Evolutionary conservation across 2,329 filamentous ascomycete species (phyloP), one percentile per base, ranked within the genome.

Genomic region (Sporothrix phasma): DNA sequence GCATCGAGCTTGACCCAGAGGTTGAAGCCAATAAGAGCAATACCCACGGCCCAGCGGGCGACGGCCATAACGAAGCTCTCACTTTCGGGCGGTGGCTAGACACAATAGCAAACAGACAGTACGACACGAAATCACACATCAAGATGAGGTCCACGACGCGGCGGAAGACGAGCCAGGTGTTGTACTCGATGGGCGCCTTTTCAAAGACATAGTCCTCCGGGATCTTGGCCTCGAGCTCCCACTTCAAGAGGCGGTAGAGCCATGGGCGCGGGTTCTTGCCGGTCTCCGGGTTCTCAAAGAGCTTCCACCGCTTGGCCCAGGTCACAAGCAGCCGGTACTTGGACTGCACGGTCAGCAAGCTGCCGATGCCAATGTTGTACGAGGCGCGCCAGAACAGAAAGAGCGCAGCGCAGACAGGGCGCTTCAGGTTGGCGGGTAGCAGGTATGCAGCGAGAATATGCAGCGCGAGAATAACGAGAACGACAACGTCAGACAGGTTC

Each of bases 1-100:
- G 94, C 94, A 76, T 99, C 94, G 67, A 99, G 82, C 78, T 99
- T 99, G 68, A 99, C 94, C 92, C 94, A 97, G 24, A 97, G 82
- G 75, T 97, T 99, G 83, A 99, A 97, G 65, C 89, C 82, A 67
- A 99, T 88, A 29, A 97, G 81, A 46, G 83, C 76, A 68, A 93
- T 83, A 61, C 94, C 94, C 54, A 87, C 80, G 3, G 79, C 73
- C 94, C 94, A 99, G 66, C 94, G 88, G 64, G 86, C 81, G 61
- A 84, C 70, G 54, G 88, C 88, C 75, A 95, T 84, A 67, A 85
- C 70, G 67, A 86, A 70, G 66, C 81, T 83, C 78, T 99, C 94
- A 61, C 84, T 86, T 3, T 78, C 79, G 7, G 94, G 43, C 82
- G 86, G 72, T 87, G 84, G 67, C 86, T 88, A 76, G 92, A 97